These are phyloP conservation scores for Naematelia aurantialba DNA, from an alignment of 768 basidiomycete species.

Conservation along the genomic window DNA sequence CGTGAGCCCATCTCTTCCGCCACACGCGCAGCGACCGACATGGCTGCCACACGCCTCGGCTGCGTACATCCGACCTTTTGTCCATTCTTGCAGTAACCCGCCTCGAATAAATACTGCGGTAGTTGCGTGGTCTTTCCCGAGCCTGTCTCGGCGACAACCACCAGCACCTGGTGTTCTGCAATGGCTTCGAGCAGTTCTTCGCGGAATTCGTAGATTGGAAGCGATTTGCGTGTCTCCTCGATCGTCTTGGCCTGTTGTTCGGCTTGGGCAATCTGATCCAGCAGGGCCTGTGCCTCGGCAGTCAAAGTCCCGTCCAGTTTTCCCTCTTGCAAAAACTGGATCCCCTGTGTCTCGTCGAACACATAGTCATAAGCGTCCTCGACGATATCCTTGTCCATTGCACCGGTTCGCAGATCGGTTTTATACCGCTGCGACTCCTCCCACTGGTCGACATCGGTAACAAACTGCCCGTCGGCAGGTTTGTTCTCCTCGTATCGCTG, in stretches of 20 bases:
- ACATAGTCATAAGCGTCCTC: slow-evolving; percentile 93
- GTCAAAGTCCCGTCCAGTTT: slow-evolving; percentile 66
- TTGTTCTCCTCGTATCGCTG: slow-evolving; percentile 81
- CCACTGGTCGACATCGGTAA: slow-evolving; percentile 97
- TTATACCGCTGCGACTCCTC: slow-evolving; percentile 85
- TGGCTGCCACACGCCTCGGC: slow-evolving; percentile 96
- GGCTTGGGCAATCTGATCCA: slow-evolving; percentile 84
- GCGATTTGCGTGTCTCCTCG: slow-evolving; percentile 85
- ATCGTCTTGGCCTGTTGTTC: slow-evolving; percentile 84
- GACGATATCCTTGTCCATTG: slow-evolving; percentile 78
- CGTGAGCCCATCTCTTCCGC: slow-evolving; percentile 98
- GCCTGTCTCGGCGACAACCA: slow-evolving; percentile 97
- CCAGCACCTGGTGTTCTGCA: slow-evolving; percentile 85
- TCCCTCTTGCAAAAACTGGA: slow-evolving; percentile 84
- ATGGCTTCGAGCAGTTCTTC: slow-evolving; percentile 85
- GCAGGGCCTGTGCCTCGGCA: slow-evolving; percentile 76
- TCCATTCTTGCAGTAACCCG: slow-evolving; percentile 84
- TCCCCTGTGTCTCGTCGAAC: slow-evolving; percentile 95
- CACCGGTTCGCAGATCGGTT: slow-evolving; percentile 84
- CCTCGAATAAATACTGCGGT: slow-evolving; percentile 96
- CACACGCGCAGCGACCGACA: slow-evolving; percentile 98
- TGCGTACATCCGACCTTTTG: slow-evolving; percentile 87
- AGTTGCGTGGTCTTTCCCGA: slow-evolving; percentile 99
- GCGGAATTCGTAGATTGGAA: slow-evolving; percentile 87
- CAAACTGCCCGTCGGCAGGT: slow-evolving; percentile 78